Base-by-base conservation (phyloP, 2,329 filamentous ascomycete genomes). In the Chaetothyriales sp. region DNA sequence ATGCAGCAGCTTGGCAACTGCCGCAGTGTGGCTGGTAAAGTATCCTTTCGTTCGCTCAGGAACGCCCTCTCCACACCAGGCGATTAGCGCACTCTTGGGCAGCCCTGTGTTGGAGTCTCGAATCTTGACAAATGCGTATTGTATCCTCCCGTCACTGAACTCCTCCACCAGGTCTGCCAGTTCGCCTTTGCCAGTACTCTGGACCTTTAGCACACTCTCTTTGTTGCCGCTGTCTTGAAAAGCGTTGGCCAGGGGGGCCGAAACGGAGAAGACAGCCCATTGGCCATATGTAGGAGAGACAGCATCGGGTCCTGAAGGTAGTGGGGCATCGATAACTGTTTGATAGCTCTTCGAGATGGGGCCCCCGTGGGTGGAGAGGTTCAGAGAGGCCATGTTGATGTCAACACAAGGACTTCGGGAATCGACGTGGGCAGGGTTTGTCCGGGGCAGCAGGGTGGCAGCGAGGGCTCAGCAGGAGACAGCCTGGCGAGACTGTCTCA, bases 21-120 rank as follows among this genome's bases (percentile, higher is more conserved):
- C 83, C 54, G 84, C 82, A 46, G 92, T 73, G 69, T 98, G 90
- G 70, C 88, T 95, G 59, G 87, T 95, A 66, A 98, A 98, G 70
- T 96, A 96, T 58, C 92, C 92, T 71, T 96, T 98, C 55, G 90
- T 96, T 62, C 90, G 78, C 70, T 98, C 92, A n/a, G 92, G 92
- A 15, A 98, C 92, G 60, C 92, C 92, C 64, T 93, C 90, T 59
- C 92, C 92, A 67, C 92, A 98, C 84, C 92, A 98, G 59, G 85
- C 89, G 65, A 98, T 87, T 59, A 98, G 76, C 53, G 94, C 86
- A 65, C 82, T 85, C 73, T 98, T 98, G 47, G 90, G 88, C 15
- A 98, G 78, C 19, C 75, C 73, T 2, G 84, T 86, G 68, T 98
- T 98, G 50, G 88, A 85, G 65, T 98, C 92, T 67, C 89, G 95